phyloP scores from a whole-genome alignment of 306 rosid species.

The Biancaea sappan region DNA sequence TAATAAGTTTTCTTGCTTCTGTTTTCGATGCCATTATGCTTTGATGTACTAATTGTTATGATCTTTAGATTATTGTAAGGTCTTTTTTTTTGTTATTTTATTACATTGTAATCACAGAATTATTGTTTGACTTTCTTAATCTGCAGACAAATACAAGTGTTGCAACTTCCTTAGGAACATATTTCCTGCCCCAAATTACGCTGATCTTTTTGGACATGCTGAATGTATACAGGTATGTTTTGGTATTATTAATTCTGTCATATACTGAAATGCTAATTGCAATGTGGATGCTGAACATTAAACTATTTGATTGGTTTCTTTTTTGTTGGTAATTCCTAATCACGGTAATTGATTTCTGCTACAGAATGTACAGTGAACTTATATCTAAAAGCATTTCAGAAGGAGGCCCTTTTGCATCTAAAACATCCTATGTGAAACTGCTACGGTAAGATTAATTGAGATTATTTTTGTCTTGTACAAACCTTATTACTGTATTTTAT shows the following conservation, averaged over 20 bases:
- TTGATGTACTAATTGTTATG: background rate
- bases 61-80: background rate
- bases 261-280: background rate
- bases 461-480: slow-evolving; percentile 1
- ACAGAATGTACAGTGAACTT: slow-evolving; percentile 99
- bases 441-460: slow-evolving; percentile 57
- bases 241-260: background rate
- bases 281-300: background rate
- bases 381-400: slow-evolving; percentile 89
- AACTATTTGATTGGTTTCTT: background rate
- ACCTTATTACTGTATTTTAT: background rate
- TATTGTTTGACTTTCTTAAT: slow-evolving; percentile 30
- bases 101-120: background rate
- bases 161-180: slow-evolving; percentile 90
- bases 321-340: background rate
- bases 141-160: slow-evolving; percentile 96
- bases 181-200: slow-evolving; percentile 83
- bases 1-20: background rate
- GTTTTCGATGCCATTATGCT: background rate
- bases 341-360: slow-evolving; percentile 3
- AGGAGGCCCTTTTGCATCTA: slow-evolving; percentile 90
- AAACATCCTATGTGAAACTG: slow-evolving; percentile 89
- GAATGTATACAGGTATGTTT: slow-evolving; percentile 85
- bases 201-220: slow-evolving; percentile 96
- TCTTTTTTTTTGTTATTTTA: background rate